Evolutionary conservation across 768 basidiomycete genomes (phyloP), one percentile per base, ranked within the genome.

Genomic region (Leccinum sublutescens): DNA sequence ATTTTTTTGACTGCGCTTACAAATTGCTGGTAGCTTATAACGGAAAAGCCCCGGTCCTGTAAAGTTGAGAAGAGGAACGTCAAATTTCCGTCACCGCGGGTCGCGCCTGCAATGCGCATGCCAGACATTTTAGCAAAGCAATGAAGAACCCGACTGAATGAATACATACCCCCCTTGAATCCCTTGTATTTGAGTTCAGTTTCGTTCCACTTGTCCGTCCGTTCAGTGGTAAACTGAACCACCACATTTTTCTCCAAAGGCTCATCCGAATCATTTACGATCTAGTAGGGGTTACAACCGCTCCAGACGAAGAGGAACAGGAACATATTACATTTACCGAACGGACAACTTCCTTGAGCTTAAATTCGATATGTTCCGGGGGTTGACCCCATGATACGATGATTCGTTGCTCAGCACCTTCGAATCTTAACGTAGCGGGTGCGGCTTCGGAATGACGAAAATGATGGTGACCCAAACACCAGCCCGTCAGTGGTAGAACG

Each of bases 121-220:
- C 47, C 21, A 45, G 29, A 48, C 2, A 48, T 38, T 29, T 60
- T 14, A 58, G 40, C 11, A 54, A 45, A 29, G 19, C 0, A 45
- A 17, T 0, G 5, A 51, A 36, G 55, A 36, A 36, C 9, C 27
- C 2, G 6, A 40, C 8, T 48, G 6, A 9, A 12, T n/a, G 38
- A 27, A 25, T 15, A 63, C 74, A 36, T 31, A 72, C 72, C 74
- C 55, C 58, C 61, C 21, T 61, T 33, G 53, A 74, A 72, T 23
- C 63, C 65, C 47, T 62, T 56, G 23, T 34, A 64, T 52, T 19
- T 59, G 34, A 19, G 27, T n/a, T 69, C 61, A 25, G 9, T 12
- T 15, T 3, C 48, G 11, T 58, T 55, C 60, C 68, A 67, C 7
- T 40, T 17, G 5, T 14, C 5, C 25, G 54, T 58, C n/a, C 15